phyloP scores from a whole-genome alignment of 495 filamentous ascomycete species.

The Aspergillus nidulans region DNA sequence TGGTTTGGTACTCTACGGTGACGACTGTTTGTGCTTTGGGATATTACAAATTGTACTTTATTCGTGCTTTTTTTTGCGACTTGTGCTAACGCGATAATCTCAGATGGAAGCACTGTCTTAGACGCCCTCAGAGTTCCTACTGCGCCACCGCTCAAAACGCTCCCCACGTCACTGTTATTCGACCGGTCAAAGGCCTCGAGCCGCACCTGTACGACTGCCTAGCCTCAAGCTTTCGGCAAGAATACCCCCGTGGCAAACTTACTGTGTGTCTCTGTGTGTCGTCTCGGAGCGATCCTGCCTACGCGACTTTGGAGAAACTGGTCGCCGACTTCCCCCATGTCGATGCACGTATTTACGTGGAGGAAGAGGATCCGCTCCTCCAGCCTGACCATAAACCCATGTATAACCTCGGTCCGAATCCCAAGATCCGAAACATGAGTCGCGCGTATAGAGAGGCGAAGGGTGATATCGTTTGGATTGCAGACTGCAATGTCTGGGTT shows the following conservation, averaged over 20 bases:
- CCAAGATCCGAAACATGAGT: conserved; percentile 97
- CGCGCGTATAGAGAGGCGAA: conserved; percentile 91
- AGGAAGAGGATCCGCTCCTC: conserved; percentile 79
- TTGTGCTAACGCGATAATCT: conserved; percentile 10
- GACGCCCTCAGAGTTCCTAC: conserved; percentile 30
- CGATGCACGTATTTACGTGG: conserved; percentile 74
- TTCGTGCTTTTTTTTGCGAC: neutral
- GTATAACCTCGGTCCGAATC: conserved; percentile 82
- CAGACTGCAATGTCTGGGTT: conserved; percentile 97
- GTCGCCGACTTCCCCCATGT: conserved; percentile 66
- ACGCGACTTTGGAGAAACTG: conserved; percentile 65
- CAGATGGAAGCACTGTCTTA: conserved; percentile 45
- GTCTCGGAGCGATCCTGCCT: conserved; percentile 71
- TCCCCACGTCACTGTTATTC: conserved; percentile 88
- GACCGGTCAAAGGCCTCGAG: conserved; percentile 91
- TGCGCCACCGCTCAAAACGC: conserved; percentile 32
- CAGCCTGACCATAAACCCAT: conserved; percentile 42
- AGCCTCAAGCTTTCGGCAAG: conserved; percentile 79
- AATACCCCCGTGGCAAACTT: conserved; percentile 72
- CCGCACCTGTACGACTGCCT: conserved; percentile 88
- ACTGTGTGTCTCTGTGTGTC: conserved; percentile 82
- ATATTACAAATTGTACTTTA: conserved; percentile 54
- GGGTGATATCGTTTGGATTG: conserved; percentile 88
- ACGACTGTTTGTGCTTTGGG: conserved; percentile 54
- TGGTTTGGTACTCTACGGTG: conserved; percentile 58